phyloP scores from a whole-genome alignment of 352 stramenopile genomes.

The Globisporangium carolinianum region DNA sequence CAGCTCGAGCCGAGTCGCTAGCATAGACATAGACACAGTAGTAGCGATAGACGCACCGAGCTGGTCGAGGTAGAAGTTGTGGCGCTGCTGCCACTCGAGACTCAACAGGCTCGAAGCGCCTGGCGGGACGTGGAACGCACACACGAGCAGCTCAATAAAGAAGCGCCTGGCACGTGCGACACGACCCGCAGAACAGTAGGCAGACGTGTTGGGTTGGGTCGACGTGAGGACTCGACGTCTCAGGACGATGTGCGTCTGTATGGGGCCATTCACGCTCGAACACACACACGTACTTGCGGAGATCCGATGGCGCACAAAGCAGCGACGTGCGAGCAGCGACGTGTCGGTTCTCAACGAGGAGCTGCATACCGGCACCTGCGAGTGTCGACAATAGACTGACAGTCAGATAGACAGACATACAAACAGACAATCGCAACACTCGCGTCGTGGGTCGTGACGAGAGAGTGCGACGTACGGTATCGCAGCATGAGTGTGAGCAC shows the following conservation, averaged over 20 bases:
- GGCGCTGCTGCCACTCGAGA: constrained; percentile 18
- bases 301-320: constrained; percentile 26
- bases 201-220: no score
- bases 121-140: constrained; percentile 31
- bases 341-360: constrained; percentile 39
- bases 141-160: constrained; percentile 32
- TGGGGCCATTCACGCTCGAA: not conserved
- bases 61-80: constrained; percentile 38
- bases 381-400: not conserved
- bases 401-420: no score
- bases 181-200: no score
- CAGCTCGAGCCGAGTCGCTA: not conserved
- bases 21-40: no score
- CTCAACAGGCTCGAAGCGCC: constrained; percentile 21
- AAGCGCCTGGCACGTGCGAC: constrained; percentile 20
- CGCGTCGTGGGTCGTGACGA: not conserved
- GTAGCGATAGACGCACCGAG: constrained; percentile 22
- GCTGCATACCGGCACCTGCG: constrained; percentile 24
- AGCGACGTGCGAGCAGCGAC: constrained; percentile 23
- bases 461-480: constrained; percentile 24
- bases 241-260: not conserved
- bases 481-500: constrained; percentile 28
- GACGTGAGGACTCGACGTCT: no score
- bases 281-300: constrained; percentile 20
- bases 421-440: no score